Percentiles rank a stretch among this genome's conserved stretches.
Conservation (phyloP, 805 yeast genomes). For the Monosporozyma siamensis region DNA sequence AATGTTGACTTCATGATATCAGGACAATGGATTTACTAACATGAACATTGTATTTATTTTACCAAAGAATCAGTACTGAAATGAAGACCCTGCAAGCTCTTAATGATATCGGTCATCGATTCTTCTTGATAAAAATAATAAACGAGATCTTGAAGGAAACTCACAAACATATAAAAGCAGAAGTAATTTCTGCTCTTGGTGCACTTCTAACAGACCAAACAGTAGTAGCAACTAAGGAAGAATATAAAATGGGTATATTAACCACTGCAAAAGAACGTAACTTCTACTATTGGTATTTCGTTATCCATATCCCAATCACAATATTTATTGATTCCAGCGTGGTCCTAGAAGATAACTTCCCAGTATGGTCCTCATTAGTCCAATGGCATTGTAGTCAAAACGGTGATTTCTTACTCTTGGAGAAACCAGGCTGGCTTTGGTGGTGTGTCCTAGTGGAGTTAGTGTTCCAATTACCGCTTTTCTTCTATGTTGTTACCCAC, state of each 20-base stretch:
- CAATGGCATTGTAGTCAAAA: constrained; percentile 53
- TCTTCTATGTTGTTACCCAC: constrained; percentile 33
- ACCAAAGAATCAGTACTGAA: too few species aligned
- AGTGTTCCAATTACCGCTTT: constrained; percentile 71
- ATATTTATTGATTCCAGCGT: constrained; percentile 65
- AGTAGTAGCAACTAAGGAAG: not conserved
- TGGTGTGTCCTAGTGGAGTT: constrained; percentile 66
- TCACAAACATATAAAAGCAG: not conserved
- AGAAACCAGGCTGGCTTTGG: constrained; percentile 63
- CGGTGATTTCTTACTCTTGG: constrained; percentile 58
- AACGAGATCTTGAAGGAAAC: too few species aligned
- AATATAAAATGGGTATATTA: not conserved
- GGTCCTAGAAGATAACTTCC: constrained; percentile 51
- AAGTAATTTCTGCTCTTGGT: too few species aligned
- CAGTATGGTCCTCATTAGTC: constrained; percentile 28
- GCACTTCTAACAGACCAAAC: too few species aligned
- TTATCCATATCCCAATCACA: constrained; percentile 70
- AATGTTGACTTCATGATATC: too few species aligned
- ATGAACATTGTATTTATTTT: too few species aligned
- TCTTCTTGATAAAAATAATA: too few species aligned
- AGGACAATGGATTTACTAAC: too few species aligned
- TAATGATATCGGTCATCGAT: too few species aligned
- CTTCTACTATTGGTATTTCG: constrained; percentile 42
- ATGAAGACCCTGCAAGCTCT: too few species aligned
- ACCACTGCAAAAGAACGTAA: not conserved